phyloP scores from a whole-genome alignment of 2,329 filamentous ascomycete genomes.

The Colletotrichum spinosum region DNA sequence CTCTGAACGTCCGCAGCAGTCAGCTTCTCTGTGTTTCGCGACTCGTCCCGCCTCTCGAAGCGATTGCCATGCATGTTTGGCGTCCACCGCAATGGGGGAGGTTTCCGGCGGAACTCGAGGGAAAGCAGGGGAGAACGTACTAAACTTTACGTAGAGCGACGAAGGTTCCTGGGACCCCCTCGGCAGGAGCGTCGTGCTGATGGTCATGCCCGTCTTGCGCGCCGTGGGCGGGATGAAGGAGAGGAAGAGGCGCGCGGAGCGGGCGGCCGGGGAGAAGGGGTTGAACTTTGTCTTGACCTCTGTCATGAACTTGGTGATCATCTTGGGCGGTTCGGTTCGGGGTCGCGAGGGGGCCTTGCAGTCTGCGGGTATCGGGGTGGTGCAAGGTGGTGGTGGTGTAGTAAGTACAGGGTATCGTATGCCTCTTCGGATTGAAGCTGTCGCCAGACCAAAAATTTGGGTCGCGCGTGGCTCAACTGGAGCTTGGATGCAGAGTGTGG shows the following conservation, averaged over 20 bases:
- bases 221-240: conserved; percentile 85
- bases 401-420: neutral
- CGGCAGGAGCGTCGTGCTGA: conserved; percentile 82
- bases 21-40: neutral
- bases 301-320: conserved; percentile 90
- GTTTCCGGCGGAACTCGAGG: too few species aligned
- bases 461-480: conserved; percentile 28
- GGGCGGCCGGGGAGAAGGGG: conserved; percentile 84
- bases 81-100: too few species aligned
- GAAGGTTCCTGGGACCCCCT: conserved; percentile 76
- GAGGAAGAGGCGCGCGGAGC: conserved; percentile 89
- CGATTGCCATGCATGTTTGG: too few species aligned
- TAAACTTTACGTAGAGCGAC: conserved; percentile 84
- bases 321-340: conserved; percentile 52
- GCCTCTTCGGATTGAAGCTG: conserved; percentile 3
- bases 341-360: neutral
- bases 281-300: conserved; percentile 90
- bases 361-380: neutral
- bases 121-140: conserved; percentile 61
- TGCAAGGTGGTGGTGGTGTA: too few species aligned
- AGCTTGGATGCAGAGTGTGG: conserved; percentile 32
- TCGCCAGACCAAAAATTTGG: conserved; percentile 37
- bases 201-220: conserved; percentile 77
- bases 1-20: conserved; percentile 63
- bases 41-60: too few species aligned